Base-by-base conservation (phyloP, 2,329 filamentous ascomycete species). In the Monilinia vaccinii-corymbosi region DNA sequence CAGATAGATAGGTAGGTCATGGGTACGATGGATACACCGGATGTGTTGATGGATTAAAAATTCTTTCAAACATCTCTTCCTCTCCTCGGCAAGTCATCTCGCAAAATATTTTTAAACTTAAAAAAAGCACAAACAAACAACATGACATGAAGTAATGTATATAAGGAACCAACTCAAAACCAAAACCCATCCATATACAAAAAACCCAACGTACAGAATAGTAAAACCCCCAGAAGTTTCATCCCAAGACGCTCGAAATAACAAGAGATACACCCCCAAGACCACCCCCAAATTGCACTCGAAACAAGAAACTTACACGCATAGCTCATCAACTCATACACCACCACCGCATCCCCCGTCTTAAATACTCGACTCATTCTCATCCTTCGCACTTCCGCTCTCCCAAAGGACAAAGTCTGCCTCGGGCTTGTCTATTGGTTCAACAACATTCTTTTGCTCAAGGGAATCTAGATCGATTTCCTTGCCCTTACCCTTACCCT, bases 321-420 rank as follows among this genome's bases (percentile, higher is more conserved):
- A 23, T 44, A 23, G 18, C n/a, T 44, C 50, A 44, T 53, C 6
- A 28, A 32, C 25, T 44, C 38, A 53, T 44, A 53, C 51, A 53
- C n/a, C 34, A 13, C n/a, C n/a, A n/a, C n/a, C n/a, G n/a, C n/a
- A n/a, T 25, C 31, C 14, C 16, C 23, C 46, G 10, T 34, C 1
- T 28, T 2, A 40, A 16, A 8, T 28, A 48, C 3, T n/a, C 36
- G 11, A 32, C 48, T 32, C n/a, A 53, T 32, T 59, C 48, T 68
- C 85, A 51, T 83, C 86, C 64, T 83, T 81, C 31, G 80, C 79
- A 71, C 84, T 88, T 31, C 78, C 80, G 69, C 85, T 88, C 72
- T 89, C 86, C 85, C 86, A 89, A 18, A 89, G 77, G 67, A 87
- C 84, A 67, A 89, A 83, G 69, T 74, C 78, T 66, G 84, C 81